Base-by-base conservation (phyloP, 2,329 filamentous ascomycete species). In the Chaetomium sp. region DNA sequence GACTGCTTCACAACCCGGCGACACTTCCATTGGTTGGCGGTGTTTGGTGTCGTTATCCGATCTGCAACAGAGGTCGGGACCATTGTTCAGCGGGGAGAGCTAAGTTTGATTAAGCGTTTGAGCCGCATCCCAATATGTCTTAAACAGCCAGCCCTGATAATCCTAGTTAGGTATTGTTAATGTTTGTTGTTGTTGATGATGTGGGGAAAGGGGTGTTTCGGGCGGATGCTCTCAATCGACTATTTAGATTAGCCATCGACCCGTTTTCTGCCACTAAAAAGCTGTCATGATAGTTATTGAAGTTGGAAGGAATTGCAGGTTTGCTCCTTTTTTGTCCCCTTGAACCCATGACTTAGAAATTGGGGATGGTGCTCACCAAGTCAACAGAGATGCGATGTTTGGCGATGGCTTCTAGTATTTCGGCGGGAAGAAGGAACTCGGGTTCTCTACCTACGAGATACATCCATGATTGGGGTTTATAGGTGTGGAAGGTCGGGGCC, bases 21-120 rank as follows among this genome's bases (percentile, higher is more conserved):
- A 9, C 45, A 29, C 35, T 38, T 35, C 54, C 21, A 63, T 58
- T 63, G 63, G 65, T 60, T 50, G 38, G 38, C 7, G 35, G 35
- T 21, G 35, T 23, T 12, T 16, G 33, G 27, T 45, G 25, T 45
- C 33, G 38, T 33, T 61, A 12, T 31, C 49, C 35, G 25, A 45
- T 61, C 12, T 45, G 33, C 19, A 23, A 29, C 19, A 10, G 33
- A 25, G 33, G n/a, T 57, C 16, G 42, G 27, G 13, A 5, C 25
- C 23, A 45, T 47, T 12, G 23, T 45, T 27, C 9, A 9, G 19
- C 35, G 56, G 38, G 31, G 13, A 27, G 38, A 9, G 38, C 56
- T 9, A 38, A 23, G n/a, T 45, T 47, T 16, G n/a, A 29, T 42
- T 42, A 42, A 42, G 38, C 19, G 19, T 42, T 42, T 42, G 19